phyloP scores from a whole-genome alignment of 75 land plant genomes.

The Pinus albicaulis region DNA sequence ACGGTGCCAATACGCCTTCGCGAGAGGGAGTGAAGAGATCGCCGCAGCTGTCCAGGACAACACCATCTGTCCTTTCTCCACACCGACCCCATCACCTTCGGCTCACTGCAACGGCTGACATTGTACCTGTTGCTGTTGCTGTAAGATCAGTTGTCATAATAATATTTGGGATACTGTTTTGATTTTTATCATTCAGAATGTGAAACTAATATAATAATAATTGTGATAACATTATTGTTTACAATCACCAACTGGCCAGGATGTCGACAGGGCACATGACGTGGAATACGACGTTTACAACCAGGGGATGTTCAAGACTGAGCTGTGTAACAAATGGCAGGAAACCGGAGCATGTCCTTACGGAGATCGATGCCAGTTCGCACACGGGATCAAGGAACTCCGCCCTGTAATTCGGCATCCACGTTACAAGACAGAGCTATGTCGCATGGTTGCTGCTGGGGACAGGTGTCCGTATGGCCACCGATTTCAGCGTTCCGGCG shows the following conservation, averaged over 20 bases:
- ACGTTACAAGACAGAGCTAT: slow-evolving; percentile 83
- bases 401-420: slow-evolving; percentile 85
- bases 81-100: slow-evolving; percentile 2
- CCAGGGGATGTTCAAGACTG: slow-evolving; percentile 87
- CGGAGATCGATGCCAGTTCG: slow-evolving; percentile 78
- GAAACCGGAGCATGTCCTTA: slow-evolving; percentile 70
- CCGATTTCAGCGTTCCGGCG: no score
- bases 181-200: no score
- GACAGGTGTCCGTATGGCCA: slow-evolving; percentile 77
- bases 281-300: slow-evolving; percentile 47
- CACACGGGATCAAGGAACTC: slow-evolving; percentile 71
- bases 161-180: no score
- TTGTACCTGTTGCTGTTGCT: background rate
- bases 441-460: slow-evolving; percentile 78
- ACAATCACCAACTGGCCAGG: slow-evolving; percentile 13
- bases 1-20: no score
- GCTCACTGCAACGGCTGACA: slow-evolving; percentile 1
- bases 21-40: background rate
- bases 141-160: background rate
- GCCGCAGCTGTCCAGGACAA: background rate
- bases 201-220: no score
- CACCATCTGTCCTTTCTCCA: background rate
- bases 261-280: slow-evolving; percentile 35
- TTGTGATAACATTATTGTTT: background rate
- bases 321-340: slow-evolving; percentile 87